A percentile compares a stretch with the other conserved stretches of the same genome.
phyloP scores from a whole-genome alignment of 805 yeast species.

The Geotrichum ghanense region DNA sequence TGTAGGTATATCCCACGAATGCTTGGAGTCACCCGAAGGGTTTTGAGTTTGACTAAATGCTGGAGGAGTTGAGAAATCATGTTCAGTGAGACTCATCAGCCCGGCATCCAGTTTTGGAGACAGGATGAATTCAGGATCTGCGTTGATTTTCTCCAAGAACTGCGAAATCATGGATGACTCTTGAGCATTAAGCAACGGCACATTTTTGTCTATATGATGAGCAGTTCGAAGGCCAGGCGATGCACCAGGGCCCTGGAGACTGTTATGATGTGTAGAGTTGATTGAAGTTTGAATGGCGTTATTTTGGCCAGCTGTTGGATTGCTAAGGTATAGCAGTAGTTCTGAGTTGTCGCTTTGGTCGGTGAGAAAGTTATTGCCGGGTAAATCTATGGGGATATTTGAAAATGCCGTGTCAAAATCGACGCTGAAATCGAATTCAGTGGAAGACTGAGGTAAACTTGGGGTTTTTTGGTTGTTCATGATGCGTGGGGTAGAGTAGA shows the following conservation, averaged over 20 bases:
- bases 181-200: slow-evolving; percentile 15
- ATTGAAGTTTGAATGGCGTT: neutral
- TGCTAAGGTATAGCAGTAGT: neutral
- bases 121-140: slow-evolving; percentile 22
- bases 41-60: neutral
- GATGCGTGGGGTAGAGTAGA: too few species aligned
- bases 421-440: neutral
- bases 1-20: neutral
- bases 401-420: neutral
- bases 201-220: neutral
- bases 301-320: neutral
- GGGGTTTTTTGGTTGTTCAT: neutral
- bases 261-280: neutral
- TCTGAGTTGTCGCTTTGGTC: neutral
- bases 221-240: neutral
- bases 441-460: neutral
- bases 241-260: neutral
- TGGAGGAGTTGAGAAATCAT: slow-evolving; percentile 1
- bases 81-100: slow-evolving; percentile 4
- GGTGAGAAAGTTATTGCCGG: neutral
- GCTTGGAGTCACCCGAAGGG: neutral
- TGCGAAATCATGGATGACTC: slow-evolving; percentile 22
- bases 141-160: slow-evolving; percentile 22
- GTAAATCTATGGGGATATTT: neutral
- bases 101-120: slow-evolving; percentile 22